A percentile compares a stretch with the other conserved stretches of the same genome.
These are phyloP conservation scores for Trichoderma semiorbis DNA, from an alignment of 2,329 filamentous ascomycete species.

Conservation along the genomic window DNA sequence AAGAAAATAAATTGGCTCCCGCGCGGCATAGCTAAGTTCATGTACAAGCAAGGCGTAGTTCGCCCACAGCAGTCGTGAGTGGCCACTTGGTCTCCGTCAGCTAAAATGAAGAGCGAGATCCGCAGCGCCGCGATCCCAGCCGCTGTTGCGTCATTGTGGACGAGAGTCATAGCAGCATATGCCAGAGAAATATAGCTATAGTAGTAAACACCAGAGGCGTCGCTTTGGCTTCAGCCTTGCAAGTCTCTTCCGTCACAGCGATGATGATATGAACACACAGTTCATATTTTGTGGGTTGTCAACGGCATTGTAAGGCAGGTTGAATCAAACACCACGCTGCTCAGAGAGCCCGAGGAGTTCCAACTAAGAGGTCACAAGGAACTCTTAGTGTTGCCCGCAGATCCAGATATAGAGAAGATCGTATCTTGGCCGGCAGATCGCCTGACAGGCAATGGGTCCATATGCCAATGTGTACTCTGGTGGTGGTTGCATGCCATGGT, in stretches of 20 bases:
- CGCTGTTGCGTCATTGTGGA: slow-evolving; percentile 5
- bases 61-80: neutral
- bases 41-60: neutral
- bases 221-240: neutral
- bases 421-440: slow-evolving; percentile 11
- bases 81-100: slow-evolving; percentile 7
- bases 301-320: neutral
- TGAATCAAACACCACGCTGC: neutral
- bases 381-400: neutral
- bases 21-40: neutral
- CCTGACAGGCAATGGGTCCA: neutral
- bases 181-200: neutral
- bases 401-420: neutral
- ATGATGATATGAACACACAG: neutral
- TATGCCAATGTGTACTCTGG: neutral
- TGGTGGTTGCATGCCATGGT: neutral
- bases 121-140: neutral
- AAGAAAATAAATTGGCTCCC: neutral
- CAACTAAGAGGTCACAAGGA: neutral
- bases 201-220: neutral
- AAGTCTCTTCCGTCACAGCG: neutral
- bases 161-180: neutral
- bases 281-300: neutral
- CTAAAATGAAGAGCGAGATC: slow-evolving; percentile 4
- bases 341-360: neutral